Percentiles rank a stretch among this genome's conserved stretches.
phyloP scores from a whole-genome alignment of 2,329 filamentous ascomycete genomes.

The Pestalotiopsis sp. region DNA sequence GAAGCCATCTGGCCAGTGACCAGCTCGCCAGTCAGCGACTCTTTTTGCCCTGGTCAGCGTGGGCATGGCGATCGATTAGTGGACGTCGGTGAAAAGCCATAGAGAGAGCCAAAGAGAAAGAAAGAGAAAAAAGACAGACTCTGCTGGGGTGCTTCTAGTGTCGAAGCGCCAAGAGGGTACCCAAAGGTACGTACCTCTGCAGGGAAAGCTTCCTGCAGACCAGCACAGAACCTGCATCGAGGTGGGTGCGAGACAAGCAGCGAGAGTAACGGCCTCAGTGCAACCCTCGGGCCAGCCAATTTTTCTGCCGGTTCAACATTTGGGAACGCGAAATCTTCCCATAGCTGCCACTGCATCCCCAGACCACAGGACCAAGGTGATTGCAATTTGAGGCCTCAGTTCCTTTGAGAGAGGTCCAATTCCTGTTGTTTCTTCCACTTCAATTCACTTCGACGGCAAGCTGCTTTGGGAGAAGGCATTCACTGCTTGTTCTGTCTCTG shows the following conservation, averaged over 20 bases:
- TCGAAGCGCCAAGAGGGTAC: background rate
- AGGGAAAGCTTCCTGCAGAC: background rate
- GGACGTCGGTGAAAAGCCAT: background rate
- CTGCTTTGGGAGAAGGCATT: conserved; percentile 8
- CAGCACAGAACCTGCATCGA: conserved; percentile 10
- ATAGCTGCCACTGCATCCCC: conserved; percentile 9
- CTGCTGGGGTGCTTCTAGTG: background rate
- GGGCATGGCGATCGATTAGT: background rate
- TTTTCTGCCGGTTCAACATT: conserved; percentile 19
- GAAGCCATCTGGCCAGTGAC: background rate
- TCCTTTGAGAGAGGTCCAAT: background rate
- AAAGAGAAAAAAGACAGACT: background rate
- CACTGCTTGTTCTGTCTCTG: background rate
- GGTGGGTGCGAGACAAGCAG: conserved; percentile 9
- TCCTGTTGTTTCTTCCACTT: background rate
- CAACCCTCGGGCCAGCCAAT: conserved; percentile 13
- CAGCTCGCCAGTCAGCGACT: background rate
- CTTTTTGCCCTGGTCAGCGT: background rate
- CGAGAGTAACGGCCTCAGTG: background rate
- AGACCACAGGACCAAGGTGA: background rate
- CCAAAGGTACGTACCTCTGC: background rate
- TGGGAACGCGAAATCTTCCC: conserved; percentile 11
- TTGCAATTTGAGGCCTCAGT: background rate
- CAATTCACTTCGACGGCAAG: background rate
- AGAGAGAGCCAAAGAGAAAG: background rate